Evolutionary conservation across 2,329 filamentous ascomycete genomes (phyloP).

Genomic region (Pseudogymnoascus sp.): DNA sequence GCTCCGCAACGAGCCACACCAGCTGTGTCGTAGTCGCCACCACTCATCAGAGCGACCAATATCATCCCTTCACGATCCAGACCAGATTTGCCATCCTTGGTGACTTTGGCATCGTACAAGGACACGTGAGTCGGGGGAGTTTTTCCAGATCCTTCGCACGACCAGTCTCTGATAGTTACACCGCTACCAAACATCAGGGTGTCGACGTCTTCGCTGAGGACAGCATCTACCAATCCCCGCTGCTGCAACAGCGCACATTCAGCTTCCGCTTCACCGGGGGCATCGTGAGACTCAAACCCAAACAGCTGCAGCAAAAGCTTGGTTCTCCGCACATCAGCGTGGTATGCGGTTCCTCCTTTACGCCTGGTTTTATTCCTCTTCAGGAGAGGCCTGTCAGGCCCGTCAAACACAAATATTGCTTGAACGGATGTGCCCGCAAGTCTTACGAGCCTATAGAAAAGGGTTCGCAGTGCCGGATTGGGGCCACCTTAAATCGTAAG

Average conservation of each 20-base stretch:
- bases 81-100: conserved; percentile 42
- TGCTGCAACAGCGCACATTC: conserved; percentile 84
- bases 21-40: conserved; percentile 85
- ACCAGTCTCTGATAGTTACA: conserved; percentile 73
- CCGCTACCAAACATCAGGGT: conserved; percentile 94
- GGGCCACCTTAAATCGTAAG: conserved; percentile 53
- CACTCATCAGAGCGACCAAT: conserved; percentile 86
- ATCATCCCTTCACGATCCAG: conserved; percentile 87
- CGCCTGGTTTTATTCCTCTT: conserved; percentile 76
- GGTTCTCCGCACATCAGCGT: conserved; percentile 50
- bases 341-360: conserved; percentile 57
- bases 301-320: conserved; percentile 81
- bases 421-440: conserved; percentile 71
- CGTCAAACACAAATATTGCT: conserved; percentile 86
- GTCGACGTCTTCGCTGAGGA: conserved; percentile 93
- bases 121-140: conserved; percentile 78
- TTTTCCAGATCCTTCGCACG: conserved; percentile 56
- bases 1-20: conserved; percentile 82
- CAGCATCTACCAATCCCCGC: conserved; percentile 79
- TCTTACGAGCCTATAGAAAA: conserved; percentile 84
- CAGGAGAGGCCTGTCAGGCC: conserved; percentile 72
- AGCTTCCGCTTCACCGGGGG: conserved; percentile 90
- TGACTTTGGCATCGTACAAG: conserved; percentile 60
- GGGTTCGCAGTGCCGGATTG: conserved; percentile 81
- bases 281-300: conserved; percentile 74